Percentiles rank a stretch among this genome's conserved stretches.
Evolutionary conservation across 352 stramenopile species (phyloP).

Genomic region (Phytophthora nicotianae): DNA sequence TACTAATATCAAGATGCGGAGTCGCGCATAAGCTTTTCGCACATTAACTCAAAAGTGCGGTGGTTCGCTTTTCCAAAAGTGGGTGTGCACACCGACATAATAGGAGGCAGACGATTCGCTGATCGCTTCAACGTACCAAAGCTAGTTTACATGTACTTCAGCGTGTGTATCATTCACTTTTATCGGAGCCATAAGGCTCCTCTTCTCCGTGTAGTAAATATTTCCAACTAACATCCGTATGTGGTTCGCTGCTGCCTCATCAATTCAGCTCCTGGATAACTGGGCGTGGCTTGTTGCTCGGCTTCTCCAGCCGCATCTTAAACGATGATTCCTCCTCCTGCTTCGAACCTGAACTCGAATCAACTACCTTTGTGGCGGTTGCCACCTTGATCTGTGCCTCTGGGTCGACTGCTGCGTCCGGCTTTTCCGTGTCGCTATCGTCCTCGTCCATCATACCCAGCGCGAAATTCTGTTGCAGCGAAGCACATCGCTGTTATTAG

Average conservation of each 20-base stretch:
- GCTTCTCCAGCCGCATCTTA: constrained; percentile 43
- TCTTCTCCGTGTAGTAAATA: constrained; percentile 33
- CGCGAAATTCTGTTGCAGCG: constrained; percentile 66
- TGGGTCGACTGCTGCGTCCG: constrained; percentile 15
- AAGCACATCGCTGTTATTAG: no score
- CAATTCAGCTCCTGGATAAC: constrained; percentile 84
- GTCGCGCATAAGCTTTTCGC: not conserved
- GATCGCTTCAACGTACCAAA: no score
- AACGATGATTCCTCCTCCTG: constrained; percentile 22
- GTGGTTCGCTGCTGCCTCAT: constrained; percentile 1
- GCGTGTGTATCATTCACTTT: constrained; percentile 28
- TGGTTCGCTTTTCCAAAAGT: constrained; percentile 20
- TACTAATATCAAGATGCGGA: constrained; percentile 34
- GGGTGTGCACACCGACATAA: not conserved
- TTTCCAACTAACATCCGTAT: constrained; percentile 13
- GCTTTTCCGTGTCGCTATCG: constrained; percentile 33
- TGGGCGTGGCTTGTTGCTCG: constrained; percentile 47
- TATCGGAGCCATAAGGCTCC: constrained; percentile 10
- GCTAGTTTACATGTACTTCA: no score
- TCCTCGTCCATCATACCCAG: constrained; percentile 68
- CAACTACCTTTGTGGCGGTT: constrained; percentile 8
- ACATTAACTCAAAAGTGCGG: constrained; percentile 7
- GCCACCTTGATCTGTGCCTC: constrained; percentile 40
- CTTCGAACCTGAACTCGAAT: constrained; percentile 11
- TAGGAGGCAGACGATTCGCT: not conserved